phyloP scores from a whole-genome alignment of 2,329 filamentous ascomycete genomes.

The Ophiostoma sp. region DNA sequence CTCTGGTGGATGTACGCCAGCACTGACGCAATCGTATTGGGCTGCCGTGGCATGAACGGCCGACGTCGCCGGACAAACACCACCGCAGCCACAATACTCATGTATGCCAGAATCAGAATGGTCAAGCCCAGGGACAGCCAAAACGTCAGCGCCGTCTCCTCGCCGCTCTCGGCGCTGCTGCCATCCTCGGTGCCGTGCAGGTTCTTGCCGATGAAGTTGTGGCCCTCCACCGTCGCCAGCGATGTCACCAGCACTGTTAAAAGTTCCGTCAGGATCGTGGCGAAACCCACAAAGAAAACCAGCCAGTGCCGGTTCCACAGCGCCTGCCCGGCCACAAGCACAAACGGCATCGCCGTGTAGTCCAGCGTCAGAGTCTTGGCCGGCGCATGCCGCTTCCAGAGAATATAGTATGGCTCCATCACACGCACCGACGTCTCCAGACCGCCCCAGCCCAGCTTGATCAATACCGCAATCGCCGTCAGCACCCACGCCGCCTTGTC shows the following conservation, averaged over 20 bases:
- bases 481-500: constrained; percentile 61
- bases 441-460: constrained; percentile 64
- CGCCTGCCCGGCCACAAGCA: constrained; percentile 57
- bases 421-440: constrained; percentile 66
- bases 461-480: constrained; percentile 58
- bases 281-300: constrained; percentile 63
- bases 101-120: constrained; percentile 59
- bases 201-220: constrained; percentile 43
- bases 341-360: constrained; percentile 67
- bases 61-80: constrained; percentile 60
- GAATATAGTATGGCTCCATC: constrained; percentile 69
- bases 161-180: constrained; percentile 47
- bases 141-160: constrained; percentile 60
- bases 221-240: constrained; percentile 59
- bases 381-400: constrained; percentile 60
- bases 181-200: constrained; percentile 26
- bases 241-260: constrained; percentile 64
- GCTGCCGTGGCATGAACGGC: constrained; percentile 70
- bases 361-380: constrained; percentile 63
- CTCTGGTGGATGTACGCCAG: constrained; percentile 74
- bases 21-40: constrained; percentile 70
- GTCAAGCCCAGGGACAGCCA: constrained; percentile 59
- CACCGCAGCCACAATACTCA: constrained; percentile 53
- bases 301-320: constrained; percentile 59
- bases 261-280: constrained; percentile 67